A percentile compares a stretch with the other conserved stretches of the same genome.
phyloP scores from a whole-genome alignment of 306 rosid species.

The Vigna trinervia region DNA sequence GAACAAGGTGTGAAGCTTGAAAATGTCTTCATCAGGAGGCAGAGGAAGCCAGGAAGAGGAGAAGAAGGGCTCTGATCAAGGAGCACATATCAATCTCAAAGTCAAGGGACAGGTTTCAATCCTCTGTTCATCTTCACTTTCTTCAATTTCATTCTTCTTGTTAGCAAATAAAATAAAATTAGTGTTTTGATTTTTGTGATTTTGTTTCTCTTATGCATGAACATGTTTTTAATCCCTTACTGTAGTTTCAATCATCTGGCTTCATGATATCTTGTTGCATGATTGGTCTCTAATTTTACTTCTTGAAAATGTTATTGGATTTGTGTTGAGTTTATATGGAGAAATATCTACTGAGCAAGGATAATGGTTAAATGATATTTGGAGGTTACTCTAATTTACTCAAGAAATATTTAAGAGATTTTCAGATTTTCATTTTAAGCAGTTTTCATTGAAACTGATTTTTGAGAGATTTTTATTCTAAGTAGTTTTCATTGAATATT shows the following conservation, averaged over 20 bases:
- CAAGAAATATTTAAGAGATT: not conserved
- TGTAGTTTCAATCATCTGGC: not conserved
- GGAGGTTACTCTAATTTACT: too few species aligned
- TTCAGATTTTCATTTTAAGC: not conserved
- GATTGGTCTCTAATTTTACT: not conserved
- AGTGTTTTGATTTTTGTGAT: not conserved
- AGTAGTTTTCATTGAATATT: too few species aligned
- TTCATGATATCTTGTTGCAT: not conserved
- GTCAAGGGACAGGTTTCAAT: constrained; percentile 72
- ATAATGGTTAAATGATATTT: too few species aligned
- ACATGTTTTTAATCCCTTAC: not conserved
- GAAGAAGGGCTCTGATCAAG: constrained; percentile 60
- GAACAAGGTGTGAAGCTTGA: not conserved
- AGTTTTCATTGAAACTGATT: too few species aligned
- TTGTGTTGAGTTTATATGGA: not conserved
- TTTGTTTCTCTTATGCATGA: not conserved
- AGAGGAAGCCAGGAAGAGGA: constrained; percentile 56
- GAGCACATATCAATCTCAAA: constrained; percentile 67
- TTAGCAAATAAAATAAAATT: not conserved
- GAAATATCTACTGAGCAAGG: not conserved
- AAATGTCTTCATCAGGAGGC: constrained; percentile 60
- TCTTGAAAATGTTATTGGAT: too few species aligned
- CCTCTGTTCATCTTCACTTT: constrained; percentile 8
- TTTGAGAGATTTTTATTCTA: too few species aligned
- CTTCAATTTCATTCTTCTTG: not conserved